Conservation (phyloP, 345 rosid species). For the Laguncularia racemosa region DNA sequence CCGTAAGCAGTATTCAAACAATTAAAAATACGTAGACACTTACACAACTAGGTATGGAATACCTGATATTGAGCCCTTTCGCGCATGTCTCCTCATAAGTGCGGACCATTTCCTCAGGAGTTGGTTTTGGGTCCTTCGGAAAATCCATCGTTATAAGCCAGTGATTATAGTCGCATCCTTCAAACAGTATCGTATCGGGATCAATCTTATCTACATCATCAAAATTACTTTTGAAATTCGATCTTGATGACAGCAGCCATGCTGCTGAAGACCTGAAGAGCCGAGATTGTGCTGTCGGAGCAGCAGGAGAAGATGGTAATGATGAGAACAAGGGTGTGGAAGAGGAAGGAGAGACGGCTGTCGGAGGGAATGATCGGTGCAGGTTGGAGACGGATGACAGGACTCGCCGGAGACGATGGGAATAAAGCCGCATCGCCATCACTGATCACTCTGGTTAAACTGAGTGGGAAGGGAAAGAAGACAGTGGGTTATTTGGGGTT, state of each 20-base stretch:
- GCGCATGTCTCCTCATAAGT: slow-evolving; percentile 78
- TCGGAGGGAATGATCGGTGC: slow-evolving; percentile 20
- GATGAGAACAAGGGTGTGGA: neutral
- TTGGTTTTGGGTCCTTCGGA: slow-evolving; percentile 39
- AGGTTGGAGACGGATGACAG: slow-evolving; percentile 19
- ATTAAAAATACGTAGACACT: too few relatives aligned
- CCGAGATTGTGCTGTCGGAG: slow-evolving; percentile 14
- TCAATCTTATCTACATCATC: slow-evolving; percentile 70
- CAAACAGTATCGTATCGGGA: slow-evolving; percentile 61
- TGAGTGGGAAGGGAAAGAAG: too few relatives aligned
- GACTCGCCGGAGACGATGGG: slow-evolving; percentile 56
- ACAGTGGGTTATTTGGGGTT: too few relatives aligned
- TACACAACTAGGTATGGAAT: too few relatives aligned
- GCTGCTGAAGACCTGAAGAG: slow-evolving; percentile 21
- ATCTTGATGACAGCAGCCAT: slow-evolving; percentile 21
- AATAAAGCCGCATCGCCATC: slow-evolving; percentile 32
- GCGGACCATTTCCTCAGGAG: slow-evolving; percentile 73
- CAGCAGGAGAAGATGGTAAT: slow-evolving; percentile 6
- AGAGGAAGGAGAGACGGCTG: neutral
- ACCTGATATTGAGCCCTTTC: slow-evolving; percentile 80
- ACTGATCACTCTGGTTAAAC: neutral
- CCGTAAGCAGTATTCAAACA: too few relatives aligned
- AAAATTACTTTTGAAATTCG: slow-evolving; percentile 25
- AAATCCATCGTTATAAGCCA: slow-evolving; percentile 92
- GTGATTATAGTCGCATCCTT: slow-evolving; percentile 86